Base-by-base conservation (phyloP, 2,329 filamentous ascomycete genomes). In the Fusarium dlaminii region DNA sequence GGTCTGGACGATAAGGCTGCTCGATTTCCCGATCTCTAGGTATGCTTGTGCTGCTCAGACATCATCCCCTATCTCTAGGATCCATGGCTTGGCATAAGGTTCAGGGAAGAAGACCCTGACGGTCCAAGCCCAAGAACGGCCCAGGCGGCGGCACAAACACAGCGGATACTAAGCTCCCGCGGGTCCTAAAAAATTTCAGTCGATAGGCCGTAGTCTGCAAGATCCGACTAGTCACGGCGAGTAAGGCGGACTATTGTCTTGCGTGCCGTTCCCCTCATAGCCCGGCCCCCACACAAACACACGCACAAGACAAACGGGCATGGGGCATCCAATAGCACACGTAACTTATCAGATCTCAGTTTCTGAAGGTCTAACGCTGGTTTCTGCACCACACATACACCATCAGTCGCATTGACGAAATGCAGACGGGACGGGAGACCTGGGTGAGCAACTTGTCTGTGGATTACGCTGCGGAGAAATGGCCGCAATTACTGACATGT, bases 271-370 rank as follows among this genome's bases (percentile, higher is more conserved):
- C 67, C 66, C 62, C 57, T 70, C 69, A 52, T 54, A 29, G 45
- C 46, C 29, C 51, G 18, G 48, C 72, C 72, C 70, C 62, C 68
- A 66, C 73, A 76, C 54, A 61, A 61, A 63, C 72, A 73, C 45
- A 61, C 46, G 43, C 62, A 46, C 42, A 60, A 60, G 55, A 29
- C 54, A 60, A 48, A 67, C 65, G 48, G 58, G 54, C 45, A 67
- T 36, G 39, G 45, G 63, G 54, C 61, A 60, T 63, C 74, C 69
- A 78, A 71, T 77, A 59, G 65, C 58, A 36, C 55, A 51, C 64
- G 40, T 55, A 63, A 61, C 65, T 57, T 65, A 42, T 66, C 63
- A 78, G 58, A 75, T 78, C 72, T 78, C 77, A 78, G 68, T 75
- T 78, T 78, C 57, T 64, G 15, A 59, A n/a, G n/a, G 43, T 43